Base-by-base conservation (phyloP, 2,329 filamentous ascomycete genomes). In the Apiospora hydei region DNA sequence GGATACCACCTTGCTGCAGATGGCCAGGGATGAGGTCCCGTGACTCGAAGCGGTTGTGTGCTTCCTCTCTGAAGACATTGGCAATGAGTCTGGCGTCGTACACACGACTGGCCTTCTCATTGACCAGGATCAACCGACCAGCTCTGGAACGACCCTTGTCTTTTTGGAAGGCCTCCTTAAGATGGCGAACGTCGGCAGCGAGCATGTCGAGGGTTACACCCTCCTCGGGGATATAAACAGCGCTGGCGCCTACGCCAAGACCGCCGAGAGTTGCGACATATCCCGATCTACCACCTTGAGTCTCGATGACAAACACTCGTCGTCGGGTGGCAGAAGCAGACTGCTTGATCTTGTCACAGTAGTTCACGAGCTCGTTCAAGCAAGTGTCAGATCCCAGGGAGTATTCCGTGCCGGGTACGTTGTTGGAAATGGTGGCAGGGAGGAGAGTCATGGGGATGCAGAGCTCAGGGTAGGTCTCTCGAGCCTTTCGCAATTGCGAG, bases 401-500 rank as follows among this genome's bases (percentile, higher is more conserved):
- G 85, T 98, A 98, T 83, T 99, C 96, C 0, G 96, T 98, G 51
- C 96, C 96, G 0, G 96, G 96, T 5, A 99, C 96, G 81, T 99
- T 99, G 88, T 99, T 99, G 76, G 94, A 98, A 77, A 99, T 96
- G 13, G 96, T 99, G n/a, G 96, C 96, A 0, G 96, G 96, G 38
- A 99, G 88, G 57, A 98, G 88, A 70, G 93, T 89, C 88, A 98
- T 94, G 26, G 96, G 96, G 75, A 99, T 98, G 82, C 94, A 95
- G 80, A 99, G 93, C 1, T 93, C 92, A 14, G 94, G 91, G 83
- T 93, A 98, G 73, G 94, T 84, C 47, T 90, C 88, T 71, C 95
- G 89, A 18, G 93, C 95, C 84, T 94, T 90, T 76, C 95, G 92
- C 73, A 99, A 88, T 82, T 98, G 93, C 64, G 93, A 94, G 46